A percentile compares a stretch with the other conserved stretches of the same genome.
phyloP scores from a whole-genome alignment of 2,329 filamentous ascomycete genomes.

The Cercospora janseana region DNA sequence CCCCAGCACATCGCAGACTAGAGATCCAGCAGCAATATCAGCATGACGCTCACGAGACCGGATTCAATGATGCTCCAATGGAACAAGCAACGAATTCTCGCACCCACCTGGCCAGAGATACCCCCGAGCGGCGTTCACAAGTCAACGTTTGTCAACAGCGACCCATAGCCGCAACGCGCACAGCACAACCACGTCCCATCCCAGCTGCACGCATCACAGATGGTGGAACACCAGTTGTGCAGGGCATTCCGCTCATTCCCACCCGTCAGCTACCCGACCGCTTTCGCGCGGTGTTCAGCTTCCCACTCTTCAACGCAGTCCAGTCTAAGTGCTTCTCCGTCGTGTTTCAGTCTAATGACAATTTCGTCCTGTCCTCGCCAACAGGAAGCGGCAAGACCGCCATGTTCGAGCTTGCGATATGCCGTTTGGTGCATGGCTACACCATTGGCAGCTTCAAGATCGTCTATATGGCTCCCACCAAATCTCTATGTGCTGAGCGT shows the following conservation, averaged over 20 bases:
- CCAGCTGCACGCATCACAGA: neutral
- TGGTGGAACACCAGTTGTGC: conserved; percentile 44
- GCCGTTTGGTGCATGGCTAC: conserved; percentile 61
- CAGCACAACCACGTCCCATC: neutral
- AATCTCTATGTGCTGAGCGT: conserved; percentile 75
- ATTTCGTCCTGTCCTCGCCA: conserved; percentile 75
- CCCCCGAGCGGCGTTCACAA: no score
- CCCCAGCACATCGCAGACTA: neutral
- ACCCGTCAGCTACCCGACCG: conserved; percentile 64
- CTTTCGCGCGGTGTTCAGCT: conserved; percentile 68
- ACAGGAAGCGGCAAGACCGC: conserved; percentile 85
- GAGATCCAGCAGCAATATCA: neutral
- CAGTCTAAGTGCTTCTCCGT: conserved; percentile 74
- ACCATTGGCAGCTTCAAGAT: conserved; percentile 68
- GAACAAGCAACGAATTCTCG: neutral
- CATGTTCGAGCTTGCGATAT: conserved; percentile 78
- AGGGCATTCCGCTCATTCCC: conserved; percentile 61
- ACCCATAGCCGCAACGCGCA: neutral
- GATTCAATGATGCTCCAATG: neutral
- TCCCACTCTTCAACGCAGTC: conserved; percentile 73
- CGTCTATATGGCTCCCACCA: conserved; percentile 81
- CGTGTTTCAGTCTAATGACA: conserved; percentile 67
- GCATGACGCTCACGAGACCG: neutral
- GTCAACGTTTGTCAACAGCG: neutral
- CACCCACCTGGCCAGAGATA: neutral